Conservation (phyloP, 2,329 filamentous ascomycete genomes). For the Trichoderma sp. region DNA sequence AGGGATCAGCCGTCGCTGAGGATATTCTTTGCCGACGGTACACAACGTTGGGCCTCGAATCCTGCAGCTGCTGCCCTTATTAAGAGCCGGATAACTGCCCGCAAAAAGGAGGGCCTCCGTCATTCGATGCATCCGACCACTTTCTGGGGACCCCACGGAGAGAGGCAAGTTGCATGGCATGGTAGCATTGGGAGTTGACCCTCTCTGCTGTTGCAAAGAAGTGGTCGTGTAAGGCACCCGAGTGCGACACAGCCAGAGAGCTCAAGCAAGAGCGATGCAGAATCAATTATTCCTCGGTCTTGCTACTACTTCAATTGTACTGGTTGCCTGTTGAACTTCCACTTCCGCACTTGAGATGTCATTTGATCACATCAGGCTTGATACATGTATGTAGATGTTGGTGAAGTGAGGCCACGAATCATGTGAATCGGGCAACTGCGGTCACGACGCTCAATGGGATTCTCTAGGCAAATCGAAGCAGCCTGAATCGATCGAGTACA, state of each 20-base stretch:
- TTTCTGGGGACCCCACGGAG: slow-evolving; percentile 1
- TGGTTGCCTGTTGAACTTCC: too few species aligned
- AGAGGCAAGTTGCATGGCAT: slow-evolving; percentile 18
- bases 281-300: too few species aligned
- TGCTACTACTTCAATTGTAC: too few species aligned
- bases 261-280: background rate
- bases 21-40: slow-evolving; percentile 3
- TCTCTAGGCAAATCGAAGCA: background rate
- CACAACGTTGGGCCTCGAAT: background rate
- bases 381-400: too few species aligned
- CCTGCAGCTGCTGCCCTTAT: background rate
- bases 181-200: slow-evolving; percentile 12
- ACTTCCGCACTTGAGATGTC: too few species aligned
- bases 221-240: slow-evolving; percentile 10
- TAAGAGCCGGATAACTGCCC: slow-evolving; percentile 13
- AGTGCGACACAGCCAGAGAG: background rate
- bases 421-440: background rate
- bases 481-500: background rate
- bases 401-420: background rate
- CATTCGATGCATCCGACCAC: background rate
- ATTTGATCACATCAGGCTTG: too few species aligned
- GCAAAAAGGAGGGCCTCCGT: slow-evolving; percentile 5
- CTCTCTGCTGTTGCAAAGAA: background rate
- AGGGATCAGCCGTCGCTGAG: background rate
- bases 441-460: background rate